Evolutionary conservation across 1,284 basidiomycete genomes (phyloP).

Genomic region (Hymenochaete sp.): DNA sequence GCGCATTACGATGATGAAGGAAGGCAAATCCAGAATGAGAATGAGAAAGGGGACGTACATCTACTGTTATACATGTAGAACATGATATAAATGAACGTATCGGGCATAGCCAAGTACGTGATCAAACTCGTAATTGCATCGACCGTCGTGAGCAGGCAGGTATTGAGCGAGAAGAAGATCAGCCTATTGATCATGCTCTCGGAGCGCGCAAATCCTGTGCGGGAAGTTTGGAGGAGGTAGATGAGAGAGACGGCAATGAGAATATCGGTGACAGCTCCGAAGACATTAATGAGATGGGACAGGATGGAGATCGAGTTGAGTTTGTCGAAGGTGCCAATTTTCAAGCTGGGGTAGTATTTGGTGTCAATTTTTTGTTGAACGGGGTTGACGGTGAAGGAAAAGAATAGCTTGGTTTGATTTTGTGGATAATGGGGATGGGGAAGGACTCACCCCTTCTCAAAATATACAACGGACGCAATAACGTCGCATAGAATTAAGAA

Average conservation of each 20-base stretch:
- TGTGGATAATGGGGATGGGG: too few species aligned
- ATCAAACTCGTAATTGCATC: slow-evolving; percentile 16
- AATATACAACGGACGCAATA: too few species aligned
- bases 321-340: too few species aligned
- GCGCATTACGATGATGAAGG: too few species aligned
- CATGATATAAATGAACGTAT: slow-evolving; percentile 14
- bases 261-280: slow-evolving; percentile 15
- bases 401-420: too few species aligned
- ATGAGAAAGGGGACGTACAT: slow-evolving; percentile 5
- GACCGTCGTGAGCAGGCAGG: slow-evolving; percentile 15
- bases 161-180: slow-evolving; percentile 18
- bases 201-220: slow-evolving; percentile 17
- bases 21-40: not conserved
- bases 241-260: slow-evolving; percentile 16
- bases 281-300: too few species aligned
- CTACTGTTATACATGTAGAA: slow-evolving; percentile 13
- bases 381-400: too few species aligned
- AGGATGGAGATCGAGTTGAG: too few species aligned
- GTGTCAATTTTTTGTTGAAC: not conserved
- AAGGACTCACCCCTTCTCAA: too few species aligned
- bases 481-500: too few species aligned
- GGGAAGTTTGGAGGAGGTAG: slow-evolving; percentile 13
- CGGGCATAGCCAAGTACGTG: slow-evolving; percentile 12
- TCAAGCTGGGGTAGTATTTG: not conserved
- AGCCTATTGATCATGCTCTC: slow-evolving; percentile 17